Base-by-base conservation (phyloP, 768 basidiomycete species). In the Suillus plorans region DNA sequence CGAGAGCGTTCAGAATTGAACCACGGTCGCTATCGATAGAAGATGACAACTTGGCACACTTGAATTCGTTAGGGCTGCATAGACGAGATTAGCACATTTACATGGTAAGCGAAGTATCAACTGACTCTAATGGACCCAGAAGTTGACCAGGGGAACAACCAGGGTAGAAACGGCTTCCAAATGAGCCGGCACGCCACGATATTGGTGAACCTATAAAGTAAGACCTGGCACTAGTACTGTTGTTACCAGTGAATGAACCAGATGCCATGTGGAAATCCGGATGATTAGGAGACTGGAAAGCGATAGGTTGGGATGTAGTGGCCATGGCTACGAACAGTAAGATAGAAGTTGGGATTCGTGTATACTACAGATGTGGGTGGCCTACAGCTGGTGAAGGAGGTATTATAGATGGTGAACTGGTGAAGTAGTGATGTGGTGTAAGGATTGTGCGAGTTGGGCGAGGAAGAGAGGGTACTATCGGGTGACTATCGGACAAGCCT, bases 151-250 rank as follows among this genome's bases (percentile, higher is more conserved):
- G 88, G 0, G 86, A 87, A 50, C 86, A 85, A 37, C 87, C 86
- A 14, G 86, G 85, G 57, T 86, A 85, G 73, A 89, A 83, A 10
- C 87, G 79, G 34, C 82, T 84, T 0, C 88, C 88, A 64, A 86
- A 90, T 0, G 89, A 90, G 41, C 86, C 86, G 0, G 83, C 80
- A 6, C 86, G 82, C 85, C 88, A 92, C 5, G 90, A 91, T 60
- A 89, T 79, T 52, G 90, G 90, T 0, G 89, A 91, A 62, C 89
- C 88, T 8, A 91, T 80, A 72, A 89, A 87, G 78, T 88, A 91
- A 20, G 88, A 82, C 76, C 89, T 88, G 4, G 77, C 73, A n/a
- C 90, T 88, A 3, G 77, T 72, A n/a, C 80, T 79, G 63, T 80
- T 81, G 16, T 73, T 68, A 67, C 77, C 80, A 0, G 78, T 76